A percentile compares a stretch with the other conserved stretches of the same genome.
Evolutionary conservation across 805 yeast genomes (phyloP).

Genomic region (Barnettozyma vustinii): DNA sequence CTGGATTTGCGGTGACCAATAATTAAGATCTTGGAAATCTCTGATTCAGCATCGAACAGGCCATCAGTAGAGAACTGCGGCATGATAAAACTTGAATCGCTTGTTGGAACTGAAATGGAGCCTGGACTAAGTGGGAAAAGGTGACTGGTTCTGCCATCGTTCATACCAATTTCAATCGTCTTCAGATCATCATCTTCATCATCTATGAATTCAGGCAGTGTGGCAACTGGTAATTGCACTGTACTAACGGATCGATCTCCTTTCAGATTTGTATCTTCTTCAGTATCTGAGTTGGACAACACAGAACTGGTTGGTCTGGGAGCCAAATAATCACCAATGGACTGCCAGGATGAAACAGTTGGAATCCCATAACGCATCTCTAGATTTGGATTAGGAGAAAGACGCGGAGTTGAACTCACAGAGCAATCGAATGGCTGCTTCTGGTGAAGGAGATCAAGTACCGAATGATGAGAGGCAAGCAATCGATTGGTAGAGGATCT

Average conservation of each 20-base stretch:
- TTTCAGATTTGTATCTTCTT: slow-evolving; percentile 17
- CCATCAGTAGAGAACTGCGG: slow-evolving; percentile 13
- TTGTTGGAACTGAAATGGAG: not conserved
- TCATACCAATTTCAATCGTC: slow-evolving; percentile 23
- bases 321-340: slow-evolving; percentile 13
- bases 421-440: not conserved
- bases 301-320: slow-evolving; percentile 27
- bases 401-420: not conserved
- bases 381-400: slow-evolving; percentile 1
- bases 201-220: not conserved
- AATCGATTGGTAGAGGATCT: slow-evolving; percentile 13
- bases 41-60: not conserved
- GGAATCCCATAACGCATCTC: slow-evolving; percentile 4
- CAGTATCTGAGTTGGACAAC: slow-evolving; percentile 24
- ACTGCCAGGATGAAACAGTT: slow-evolving; percentile 21
- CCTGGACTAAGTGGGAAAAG: not conserved
- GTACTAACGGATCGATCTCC: not conserved
- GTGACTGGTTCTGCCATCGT: slow-evolving; percentile 11
- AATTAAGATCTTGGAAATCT: slow-evolving; percentile 17
- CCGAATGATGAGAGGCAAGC: slow-evolving; percentile 22
- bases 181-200: slow-evolving; percentile 17
- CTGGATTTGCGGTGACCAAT: slow-evolving; percentile 22
- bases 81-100: slow-evolving; percentile 15
- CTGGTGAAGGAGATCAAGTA: slow-evolving; percentile 21
- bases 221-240: not conserved